Conservation (phyloP, 148 eudicot species). For the Cornus controversa region DNA sequence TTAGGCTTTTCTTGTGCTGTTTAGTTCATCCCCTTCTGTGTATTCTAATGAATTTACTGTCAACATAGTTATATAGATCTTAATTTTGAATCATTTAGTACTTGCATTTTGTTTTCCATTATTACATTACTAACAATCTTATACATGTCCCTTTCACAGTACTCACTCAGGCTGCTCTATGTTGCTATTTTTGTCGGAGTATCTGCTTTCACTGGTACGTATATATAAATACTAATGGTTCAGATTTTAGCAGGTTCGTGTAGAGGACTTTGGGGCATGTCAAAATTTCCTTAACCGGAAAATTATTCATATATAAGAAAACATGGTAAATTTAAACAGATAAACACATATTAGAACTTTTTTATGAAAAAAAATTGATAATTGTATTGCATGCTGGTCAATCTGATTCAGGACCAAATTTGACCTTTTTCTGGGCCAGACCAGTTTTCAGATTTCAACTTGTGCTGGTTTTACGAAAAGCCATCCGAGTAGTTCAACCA, state of each 20-base stretch:
- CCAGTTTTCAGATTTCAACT: no score
- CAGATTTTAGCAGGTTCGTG: neutral
- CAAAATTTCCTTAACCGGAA: no score
- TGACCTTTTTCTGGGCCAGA: neutral
- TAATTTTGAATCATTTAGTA: neutral
- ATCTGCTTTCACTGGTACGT: conserved; percentile 44
- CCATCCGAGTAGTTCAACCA: neutral
- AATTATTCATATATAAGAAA: no score
- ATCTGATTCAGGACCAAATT: no score
- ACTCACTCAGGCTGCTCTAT: conserved; percentile 35
- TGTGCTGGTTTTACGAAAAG: no score
- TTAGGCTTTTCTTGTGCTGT: neutral
- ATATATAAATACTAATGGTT: neutral
- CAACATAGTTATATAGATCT: neutral
- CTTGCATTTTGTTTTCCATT: neutral
- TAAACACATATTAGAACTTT: neutral
- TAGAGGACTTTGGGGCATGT: neutral
- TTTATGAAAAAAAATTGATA: neutral
- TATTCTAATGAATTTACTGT: neutral
- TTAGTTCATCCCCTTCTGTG: neutral
- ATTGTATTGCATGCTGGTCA: neutral
- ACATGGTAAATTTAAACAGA: no score
- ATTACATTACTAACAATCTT: neutral
- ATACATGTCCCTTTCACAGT: conserved; percentile 16
- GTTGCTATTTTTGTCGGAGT: conserved; percentile 32